Base-by-base conservation (phyloP, 1,284 basidiomycete genomes). In the Microbotryomycetes sp. region DNA sequence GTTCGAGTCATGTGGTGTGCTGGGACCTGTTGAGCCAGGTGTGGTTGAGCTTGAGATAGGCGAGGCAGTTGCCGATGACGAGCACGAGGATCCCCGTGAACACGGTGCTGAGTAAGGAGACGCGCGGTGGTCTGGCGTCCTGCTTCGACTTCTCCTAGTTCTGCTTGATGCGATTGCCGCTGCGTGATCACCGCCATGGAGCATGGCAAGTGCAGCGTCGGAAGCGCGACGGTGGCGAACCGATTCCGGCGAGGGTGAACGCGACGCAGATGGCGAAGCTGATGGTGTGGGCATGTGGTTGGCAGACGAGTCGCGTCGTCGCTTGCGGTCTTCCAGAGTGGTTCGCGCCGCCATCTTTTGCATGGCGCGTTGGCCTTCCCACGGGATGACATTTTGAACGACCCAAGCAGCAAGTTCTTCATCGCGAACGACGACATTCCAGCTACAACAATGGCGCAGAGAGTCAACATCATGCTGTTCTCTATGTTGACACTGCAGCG, bases 351-450 rank as follows among this genome's bases (percentile, higher is more conserved):
- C 22, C 58, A 62, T 46, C 15, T 49, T 59, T 19, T 60, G 52
- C 25, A 59, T 52, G 45, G 49, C 58, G 14, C 62, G 62, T 48
- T 61, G 64, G n/a, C 54, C 57, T 54, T 68, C 60, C 62, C 64
- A 68, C 14, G 67, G 60, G 2, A 46, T 54, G 50, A 66, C 62
- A 26, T 64, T 54, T 7, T 68, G 64, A 9, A 52, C 47, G 2
- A 64, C 56, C 67, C 67, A 68, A 3, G 53, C 58, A 25, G 61
- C 58, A 3, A 92, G 79, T 3, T 86, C 85, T 0, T 79, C 75
- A 0, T 84, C 83, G 57, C 86, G 84, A 56, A 89, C 86, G 56
- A 86, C 87, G 12, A 93, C 80, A 74, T 91, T 86, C 90, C 91
- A 94, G 73, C 92, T 68, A 53, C 1, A 46, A 12, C 2, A 5